Conservation (phyloP, 1,139 yeast genomes). For the Nakaseomyces kungkrabaensis region DNA sequence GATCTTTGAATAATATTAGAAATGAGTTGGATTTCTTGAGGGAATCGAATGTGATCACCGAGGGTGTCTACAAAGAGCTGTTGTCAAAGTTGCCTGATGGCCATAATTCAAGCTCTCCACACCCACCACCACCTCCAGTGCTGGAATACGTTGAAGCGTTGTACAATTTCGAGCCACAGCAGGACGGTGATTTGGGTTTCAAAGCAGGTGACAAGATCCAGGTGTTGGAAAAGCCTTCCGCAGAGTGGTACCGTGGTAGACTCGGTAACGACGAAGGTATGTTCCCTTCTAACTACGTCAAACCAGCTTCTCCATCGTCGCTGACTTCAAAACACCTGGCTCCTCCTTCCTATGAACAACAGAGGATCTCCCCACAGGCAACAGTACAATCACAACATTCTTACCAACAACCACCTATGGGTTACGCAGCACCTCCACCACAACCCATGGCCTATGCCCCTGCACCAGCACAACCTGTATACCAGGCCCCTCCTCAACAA, state of each 20-base stretch:
- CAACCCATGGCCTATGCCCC: constrained; percentile 8
- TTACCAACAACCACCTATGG: background rate
- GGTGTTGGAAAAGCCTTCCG: constrained; percentile 63
- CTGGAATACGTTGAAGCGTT: constrained; percentile 50
- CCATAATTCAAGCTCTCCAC: constrained; percentile 8
- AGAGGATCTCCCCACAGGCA: constrained; percentile 11
- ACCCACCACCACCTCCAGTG: constrained; percentile 2
- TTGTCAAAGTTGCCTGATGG: constrained; percentile 41
- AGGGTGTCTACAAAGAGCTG: constrained; percentile 46
- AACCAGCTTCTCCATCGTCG: constrained; percentile 33
- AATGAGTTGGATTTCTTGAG: constrained; percentile 72
- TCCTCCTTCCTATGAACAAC: constrained; percentile 1
- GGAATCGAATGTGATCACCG: constrained; percentile 68
- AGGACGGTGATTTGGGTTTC: constrained; percentile 61
- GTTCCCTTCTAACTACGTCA: constrained; percentile 84
- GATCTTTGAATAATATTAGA: constrained; percentile 60
- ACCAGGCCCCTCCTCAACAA: constrained; percentile 11
- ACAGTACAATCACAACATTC: constrained; percentile 11
- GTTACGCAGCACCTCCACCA: constrained; percentile 1
- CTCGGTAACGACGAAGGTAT: constrained; percentile 57
- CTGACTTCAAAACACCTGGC: constrained; percentile 6
- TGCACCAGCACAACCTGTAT: constrained; percentile 10
- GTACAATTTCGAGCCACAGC: constrained; percentile 61
- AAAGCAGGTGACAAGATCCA: constrained; percentile 57
- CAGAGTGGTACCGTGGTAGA: constrained; percentile 88